A percentile compares a stretch with the other conserved stretches of the same genome.
phyloP scores from a whole-genome alignment of 2,329 filamentous ascomycete species.

The Colletotrichum sublineola region DNA sequence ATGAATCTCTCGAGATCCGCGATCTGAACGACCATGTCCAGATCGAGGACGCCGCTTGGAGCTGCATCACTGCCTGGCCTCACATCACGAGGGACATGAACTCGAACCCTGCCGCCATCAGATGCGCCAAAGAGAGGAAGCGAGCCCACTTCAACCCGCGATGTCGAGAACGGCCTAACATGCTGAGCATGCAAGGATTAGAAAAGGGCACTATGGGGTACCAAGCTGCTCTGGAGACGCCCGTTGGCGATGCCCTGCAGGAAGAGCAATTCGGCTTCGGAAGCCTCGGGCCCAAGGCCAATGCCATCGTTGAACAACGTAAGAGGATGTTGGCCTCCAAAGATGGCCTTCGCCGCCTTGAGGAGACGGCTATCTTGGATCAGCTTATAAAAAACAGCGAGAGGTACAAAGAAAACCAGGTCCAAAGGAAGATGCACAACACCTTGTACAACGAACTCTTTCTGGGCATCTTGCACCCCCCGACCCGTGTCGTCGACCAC shows the following conservation, averaged over 20 bases:
- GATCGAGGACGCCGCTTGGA: slow-evolving; percentile 74
- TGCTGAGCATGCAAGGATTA: slow-evolving; percentile 79
- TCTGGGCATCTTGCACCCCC: slow-evolving; percentile 69
- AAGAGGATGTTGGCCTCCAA: slow-evolving; percentile 67
- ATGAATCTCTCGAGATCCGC: slow-evolving; percentile 70
- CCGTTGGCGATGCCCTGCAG: slow-evolving; percentile 73
- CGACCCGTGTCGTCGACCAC: slow-evolving; percentile 67
- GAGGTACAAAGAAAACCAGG: slow-evolving; percentile 66
- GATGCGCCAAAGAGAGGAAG: slow-evolving; percentile 58
- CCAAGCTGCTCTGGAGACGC: slow-evolving; percentile 75
- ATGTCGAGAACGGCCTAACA: slow-evolving; percentile 74
- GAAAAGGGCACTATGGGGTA: slow-evolving; percentile 80
- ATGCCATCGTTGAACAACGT: slow-evolving; percentile 69
- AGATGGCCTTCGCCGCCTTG: slow-evolving; percentile 68
- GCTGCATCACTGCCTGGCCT: slow-evolving; percentile 72
- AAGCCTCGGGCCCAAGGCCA: slow-evolving; percentile 66
- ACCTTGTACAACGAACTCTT: slow-evolving; percentile 73
- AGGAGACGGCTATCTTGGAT: slow-evolving; percentile 70
- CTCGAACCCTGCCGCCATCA: slow-evolving; percentile 59
- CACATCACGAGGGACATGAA: slow-evolving; percentile 68
- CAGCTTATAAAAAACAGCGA: slow-evolving; percentile 69
- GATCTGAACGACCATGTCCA: slow-evolving; percentile 75
- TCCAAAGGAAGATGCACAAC: slow-evolving; percentile 62
- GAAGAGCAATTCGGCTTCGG: slow-evolving; percentile 73
- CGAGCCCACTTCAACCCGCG: slow-evolving; percentile 71